Evolutionary conservation across 2,329 filamentous ascomycete genomes (phyloP), one percentile per base, ranked within the genome.

Genomic region (Lachnellula hyalina): DNA sequence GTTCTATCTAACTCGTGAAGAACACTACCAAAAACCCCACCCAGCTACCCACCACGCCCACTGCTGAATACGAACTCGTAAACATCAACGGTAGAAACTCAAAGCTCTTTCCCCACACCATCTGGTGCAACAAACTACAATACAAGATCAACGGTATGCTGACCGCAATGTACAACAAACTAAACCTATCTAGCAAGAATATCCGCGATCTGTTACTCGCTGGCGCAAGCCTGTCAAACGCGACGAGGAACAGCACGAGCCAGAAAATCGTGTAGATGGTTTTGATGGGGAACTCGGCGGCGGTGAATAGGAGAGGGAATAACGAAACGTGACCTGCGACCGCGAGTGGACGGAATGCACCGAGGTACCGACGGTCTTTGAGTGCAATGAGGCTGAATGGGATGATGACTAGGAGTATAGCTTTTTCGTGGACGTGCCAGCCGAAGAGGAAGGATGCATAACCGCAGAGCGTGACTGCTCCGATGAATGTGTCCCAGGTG

Each of bases 391-490:
- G 80, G 63, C 89, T 95, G 76, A 97, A 97, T 0, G 94, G 94
- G 48, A 97, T 89, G 62, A 99, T 91, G 67, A 97, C 87, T 19
- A 97, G 82, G 21, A 99, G 80, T 54, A 99, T 89, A 1, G 94
- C 94, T 73, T 99, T 99, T 70, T 99, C 94, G 66, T 99, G 94
- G 8, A 99, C 94, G 68, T 99, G 94, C 91, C 93, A 99, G 54
- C 94, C 93, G 65, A 97, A 97, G 9, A 99, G 79, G 74, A 99
- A 99, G 0, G 93, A 96, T 0, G 93, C 89, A 68, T 96, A 99
- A 55, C 90, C 94, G 67, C 94, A 97, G 15, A 97, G 83, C 0
- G 93, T 96, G 45, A 96, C 82, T 0, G 90, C 87, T 3, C 90
- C 90, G 42, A 97, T 81, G 68, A 99, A 97, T 53, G 82, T 87